Conservation (phyloP, 2,329 filamentous ascomycete genomes). For the Sporothrix dimorphospora region DNA sequence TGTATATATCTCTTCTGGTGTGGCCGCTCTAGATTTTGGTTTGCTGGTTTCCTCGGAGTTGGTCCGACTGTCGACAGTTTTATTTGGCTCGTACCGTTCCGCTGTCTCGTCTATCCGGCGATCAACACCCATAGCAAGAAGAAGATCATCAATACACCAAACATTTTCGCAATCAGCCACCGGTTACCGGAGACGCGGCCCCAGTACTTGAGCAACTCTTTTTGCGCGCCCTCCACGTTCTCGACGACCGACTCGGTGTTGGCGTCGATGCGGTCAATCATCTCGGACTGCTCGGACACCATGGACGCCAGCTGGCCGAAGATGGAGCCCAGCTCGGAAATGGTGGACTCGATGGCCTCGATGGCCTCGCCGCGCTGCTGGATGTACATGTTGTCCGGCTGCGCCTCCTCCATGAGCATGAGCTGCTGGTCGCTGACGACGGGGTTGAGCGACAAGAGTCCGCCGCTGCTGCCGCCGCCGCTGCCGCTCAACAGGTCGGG, state of each 20-base stretch:
- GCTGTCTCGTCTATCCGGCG: conserved; percentile 48
- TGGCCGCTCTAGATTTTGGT: background rate
- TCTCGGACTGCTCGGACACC: conserved; percentile 96
- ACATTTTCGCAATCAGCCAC: conserved; percentile 90
- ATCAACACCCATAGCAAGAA: conserved; percentile 76
- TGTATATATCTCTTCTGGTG: no score
- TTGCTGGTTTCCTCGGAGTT: background rate
- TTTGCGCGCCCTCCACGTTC: conserved; percentile 95
- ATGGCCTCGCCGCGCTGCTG: conserved; percentile 94
- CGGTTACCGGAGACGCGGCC: conserved; percentile 89
- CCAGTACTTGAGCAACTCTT: conserved; percentile 97
- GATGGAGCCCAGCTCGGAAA: conserved; percentile 76
- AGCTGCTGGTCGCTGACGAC: conserved; percentile 79
- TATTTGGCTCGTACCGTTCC: no score
- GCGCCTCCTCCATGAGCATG: conserved; percentile 90
- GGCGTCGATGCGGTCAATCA: conserved; percentile 61
- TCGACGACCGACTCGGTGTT: conserved; percentile 92
- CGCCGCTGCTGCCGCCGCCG: conserved; percentile 55
- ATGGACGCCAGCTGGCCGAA: conserved; percentile 76
- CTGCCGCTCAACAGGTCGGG: conserved; percentile 25
- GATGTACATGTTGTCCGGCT: conserved; percentile 84
- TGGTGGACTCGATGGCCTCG: conserved; percentile 94
- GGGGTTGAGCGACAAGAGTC: conserved; percentile 83
- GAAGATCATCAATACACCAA: conserved; percentile 93
- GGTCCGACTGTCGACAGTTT: background rate